Evolutionary conservation across 768 basidiomycete species (phyloP).

Genomic region (Mycena chlorophos): DNA sequence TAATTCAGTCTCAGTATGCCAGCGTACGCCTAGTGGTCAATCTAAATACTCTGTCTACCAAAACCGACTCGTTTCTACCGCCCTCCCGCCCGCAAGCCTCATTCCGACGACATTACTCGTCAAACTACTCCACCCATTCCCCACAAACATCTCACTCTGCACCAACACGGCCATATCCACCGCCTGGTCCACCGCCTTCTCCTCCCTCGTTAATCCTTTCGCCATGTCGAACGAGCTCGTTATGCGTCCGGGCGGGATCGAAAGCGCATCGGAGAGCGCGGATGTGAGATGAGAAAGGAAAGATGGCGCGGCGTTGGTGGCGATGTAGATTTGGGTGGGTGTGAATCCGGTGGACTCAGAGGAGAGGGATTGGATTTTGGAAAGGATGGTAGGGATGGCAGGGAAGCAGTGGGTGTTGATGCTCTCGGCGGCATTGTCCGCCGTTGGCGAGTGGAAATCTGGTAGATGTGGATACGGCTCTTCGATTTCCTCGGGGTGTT

Average conservation of each 20-base stretch:
- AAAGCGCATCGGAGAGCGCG: background rate
- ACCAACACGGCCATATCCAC: constrained; percentile 15
- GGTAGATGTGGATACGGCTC: constrained; percentile 12
- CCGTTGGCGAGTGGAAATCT: background rate
- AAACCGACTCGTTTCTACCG: constrained; percentile 8
- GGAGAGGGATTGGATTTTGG: background rate
- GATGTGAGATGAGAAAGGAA: background rate
- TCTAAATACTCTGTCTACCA: too few species aligned
- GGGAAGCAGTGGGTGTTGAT: constrained; percentile 15
- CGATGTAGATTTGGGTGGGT: constrained; percentile 2
- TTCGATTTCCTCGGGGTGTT: background rate
- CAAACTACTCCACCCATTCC: constrained; percentile 10
- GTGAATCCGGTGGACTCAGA: background rate
- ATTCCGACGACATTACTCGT: constrained; percentile 11
- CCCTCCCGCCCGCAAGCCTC: constrained; percentile 9
- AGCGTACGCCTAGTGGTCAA: too few species aligned
- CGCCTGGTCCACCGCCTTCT: constrained; percentile 8
- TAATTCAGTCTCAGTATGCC: too few species aligned
- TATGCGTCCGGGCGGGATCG: background rate
- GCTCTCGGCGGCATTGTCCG: background rate
- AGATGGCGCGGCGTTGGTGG: constrained; percentile 5
- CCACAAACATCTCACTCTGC: constrained; percentile 14
- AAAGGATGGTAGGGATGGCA: background rate
- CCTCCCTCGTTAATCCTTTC: constrained; percentile 2
- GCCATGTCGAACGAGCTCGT: constrained; percentile 5